These are phyloP conservation scores for Solanum pinnatisectum DNA, from an alignment of 257 asterid genomes.

Conservation along the genomic window DNA sequence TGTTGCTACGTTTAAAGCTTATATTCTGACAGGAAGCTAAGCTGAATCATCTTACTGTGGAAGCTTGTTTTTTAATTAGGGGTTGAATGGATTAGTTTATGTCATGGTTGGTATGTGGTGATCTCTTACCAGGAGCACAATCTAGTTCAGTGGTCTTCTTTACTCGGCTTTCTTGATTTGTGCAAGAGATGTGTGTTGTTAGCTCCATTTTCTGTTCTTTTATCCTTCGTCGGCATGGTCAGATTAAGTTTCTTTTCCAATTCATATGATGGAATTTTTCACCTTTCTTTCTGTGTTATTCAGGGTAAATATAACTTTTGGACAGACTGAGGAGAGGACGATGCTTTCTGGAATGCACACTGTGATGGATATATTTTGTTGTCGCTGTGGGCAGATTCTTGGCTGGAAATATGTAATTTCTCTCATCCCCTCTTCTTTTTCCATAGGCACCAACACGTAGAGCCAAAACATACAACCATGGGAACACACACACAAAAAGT, in stretches of 20 bases:
- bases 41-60: background rate
- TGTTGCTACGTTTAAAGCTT: background rate
- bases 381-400: conserved; percentile 61
- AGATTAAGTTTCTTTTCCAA: background rate
- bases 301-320: conserved; percentile 55
- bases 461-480: background rate
- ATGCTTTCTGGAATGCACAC: conserved; percentile 78
- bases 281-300: background rate
- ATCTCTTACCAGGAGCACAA: background rate
- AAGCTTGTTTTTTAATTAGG: background rate
- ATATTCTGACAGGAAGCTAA: background rate
- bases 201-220: background rate
- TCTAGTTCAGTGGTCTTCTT: background rate
- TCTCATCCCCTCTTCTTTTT: background rate
- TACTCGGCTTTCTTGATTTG: background rate
- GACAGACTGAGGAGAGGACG: conserved; percentile 64
- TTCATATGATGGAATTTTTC: background rate
- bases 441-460: background rate
- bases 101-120: background rate
- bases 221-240: background rate
- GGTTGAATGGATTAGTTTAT: background rate
- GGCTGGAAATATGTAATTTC: conserved; percentile 82
- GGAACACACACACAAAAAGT: background rate
- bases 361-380: conserved; percentile 69
- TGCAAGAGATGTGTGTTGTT: background rate